Conservation (phyloP, 768 basidiomycete genomes). For the Pisolithus microcarpus region DNA sequence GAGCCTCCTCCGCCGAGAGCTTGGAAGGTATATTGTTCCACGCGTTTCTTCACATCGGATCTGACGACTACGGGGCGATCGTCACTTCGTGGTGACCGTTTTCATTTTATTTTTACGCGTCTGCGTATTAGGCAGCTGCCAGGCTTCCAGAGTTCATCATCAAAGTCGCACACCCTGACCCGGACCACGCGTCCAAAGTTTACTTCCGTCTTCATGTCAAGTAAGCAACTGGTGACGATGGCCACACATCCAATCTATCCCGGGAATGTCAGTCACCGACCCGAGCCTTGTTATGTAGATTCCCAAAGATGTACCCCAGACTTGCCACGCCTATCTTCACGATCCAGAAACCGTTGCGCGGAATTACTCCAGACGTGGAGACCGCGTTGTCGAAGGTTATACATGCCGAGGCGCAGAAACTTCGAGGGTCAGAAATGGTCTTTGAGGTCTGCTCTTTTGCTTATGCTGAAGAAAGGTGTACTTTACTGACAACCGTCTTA, state of each 20-base stretch:
- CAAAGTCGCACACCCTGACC: slow-evolving; percentile 59
- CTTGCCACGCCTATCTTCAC: slow-evolving; percentile 62
- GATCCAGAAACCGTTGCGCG: slow-evolving; percentile 57
- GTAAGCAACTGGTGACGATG: too few relatives aligned
- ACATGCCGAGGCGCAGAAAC: slow-evolving; percentile 56
- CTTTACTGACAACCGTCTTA: neutral
- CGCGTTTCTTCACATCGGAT: slow-evolving; percentile 8
- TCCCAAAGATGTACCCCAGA: slow-evolving; percentile 78
- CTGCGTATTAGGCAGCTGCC: slow-evolving; percentile 51
- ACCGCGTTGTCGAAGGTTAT: slow-evolving; percentile 51
- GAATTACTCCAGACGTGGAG: slow-evolving; percentile 52
- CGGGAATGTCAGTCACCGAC: neutral
- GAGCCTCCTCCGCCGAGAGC: slow-evolving; percentile 69
- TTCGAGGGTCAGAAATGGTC: slow-evolving; percentile 68
- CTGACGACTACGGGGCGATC: neutral
- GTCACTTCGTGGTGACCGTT: too few relatives aligned
- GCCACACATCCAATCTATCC: neutral
- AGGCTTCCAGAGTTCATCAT: slow-evolving; percentile 73
- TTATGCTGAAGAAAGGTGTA: too few relatives aligned
- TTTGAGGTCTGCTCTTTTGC: slow-evolving; percentile 49
- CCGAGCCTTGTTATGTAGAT: slow-evolving; percentile 31
- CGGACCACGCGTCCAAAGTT: slow-evolving; percentile 47
- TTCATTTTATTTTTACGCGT: too few relatives aligned
- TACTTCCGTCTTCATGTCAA: slow-evolving; percentile 63
- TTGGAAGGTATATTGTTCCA: slow-evolving; percentile 61